Evolutionary conservation across 2,329 filamentous ascomycete genomes (phyloP), one percentile per base, ranked within the genome.

Genomic region (Fusarium sp.): DNA sequence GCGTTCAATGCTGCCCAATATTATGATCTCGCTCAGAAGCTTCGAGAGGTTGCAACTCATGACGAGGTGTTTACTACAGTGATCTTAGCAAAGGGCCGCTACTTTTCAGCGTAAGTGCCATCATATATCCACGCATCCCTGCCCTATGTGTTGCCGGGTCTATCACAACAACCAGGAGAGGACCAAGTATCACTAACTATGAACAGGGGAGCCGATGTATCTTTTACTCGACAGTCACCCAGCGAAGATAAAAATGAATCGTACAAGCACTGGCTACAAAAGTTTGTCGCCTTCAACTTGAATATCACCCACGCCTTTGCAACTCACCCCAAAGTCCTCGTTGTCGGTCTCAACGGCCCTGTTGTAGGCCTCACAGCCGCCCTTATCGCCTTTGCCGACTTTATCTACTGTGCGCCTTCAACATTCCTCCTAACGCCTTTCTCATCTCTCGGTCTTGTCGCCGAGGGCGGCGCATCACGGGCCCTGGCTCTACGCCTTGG

Each of bases 361-460:
- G 94, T 90, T 13, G 87, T 99, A 54, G 96, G 96, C 7, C 90
- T 98, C 33, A 92, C 92, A 3, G 96, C 95, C 1, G 94, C 95
- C 0, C 82, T 98, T 1, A 84, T 94, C 60, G 91, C 90, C 28
- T 92, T 93, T 79, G 92, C 92, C 24, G 96, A 98, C 84, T 98
- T 98, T 83, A 88, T 98, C 78, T 98, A 98, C 84, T 90, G 88
- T 76, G 86, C 91, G 0, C 94, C 94, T 0, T 87, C 92, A 72
- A 84, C 94, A 31, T 99, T 94, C 81, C 84, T 98, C 26, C 89
- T 98, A 26, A 97, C 94, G 1, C 96, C 96, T 6, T 98, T 98
- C 81, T 91, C 91, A 6, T 95, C 92, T 2, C 87, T 98, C 2
- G 95, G 96, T 2, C 88, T 99, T 2, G 94, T 98, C 1, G 88